Base-by-base conservation (phyloP, 2,329 filamentous ascomycete species). In the Coleophoma cylindrospora region DNA sequence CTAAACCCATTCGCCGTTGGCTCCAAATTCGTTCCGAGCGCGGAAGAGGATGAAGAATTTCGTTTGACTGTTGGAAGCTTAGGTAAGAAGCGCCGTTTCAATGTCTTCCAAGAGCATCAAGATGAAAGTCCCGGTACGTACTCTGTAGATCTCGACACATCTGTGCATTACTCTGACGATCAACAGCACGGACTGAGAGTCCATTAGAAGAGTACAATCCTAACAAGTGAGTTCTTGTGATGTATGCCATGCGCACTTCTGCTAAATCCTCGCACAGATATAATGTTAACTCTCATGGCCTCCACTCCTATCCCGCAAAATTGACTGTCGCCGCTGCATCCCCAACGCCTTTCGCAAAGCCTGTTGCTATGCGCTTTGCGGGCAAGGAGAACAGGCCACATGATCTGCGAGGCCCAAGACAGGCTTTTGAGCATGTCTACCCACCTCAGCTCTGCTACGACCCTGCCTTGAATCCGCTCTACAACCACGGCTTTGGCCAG, bases 1-100 rank as follows among this genome's bases (percentile, higher is more conserved):
- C 54, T 55, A 38, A 49, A 46, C 32, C 19, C 50, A 57, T n/a
- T 63, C 63, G 47, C 58, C 58, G 14, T 51, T 61, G 15, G 54
- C 54, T 17, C 22, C 45, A 32, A 49, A 45, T 58, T 59, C 45
- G 48, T 54, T 37, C 57, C 60, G 36, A 61, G 50, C 33, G 47
- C 51, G 12, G 63, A 66, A 8, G 63, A 66, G 45, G 53, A 62
- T 15, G 63, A 64, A 47, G 63, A 66, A 40, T 63, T 64, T 49
- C 53, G 54, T 51, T 41, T 65, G 49, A 64, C 61, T 3, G 33
- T 61, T 32, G 60, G 57, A 15, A 54, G 54, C 15, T 56, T 59
- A 50, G 51, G 50, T 9, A 62, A 63, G 50, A 65, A 66, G 46
- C 55, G 58, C 27, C 38, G 40, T 17, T 62, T 65, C 27, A 54